Evolutionary conservation across 345 rosid species (phyloP).

Genomic region (Euclidium syriacum): DNA sequence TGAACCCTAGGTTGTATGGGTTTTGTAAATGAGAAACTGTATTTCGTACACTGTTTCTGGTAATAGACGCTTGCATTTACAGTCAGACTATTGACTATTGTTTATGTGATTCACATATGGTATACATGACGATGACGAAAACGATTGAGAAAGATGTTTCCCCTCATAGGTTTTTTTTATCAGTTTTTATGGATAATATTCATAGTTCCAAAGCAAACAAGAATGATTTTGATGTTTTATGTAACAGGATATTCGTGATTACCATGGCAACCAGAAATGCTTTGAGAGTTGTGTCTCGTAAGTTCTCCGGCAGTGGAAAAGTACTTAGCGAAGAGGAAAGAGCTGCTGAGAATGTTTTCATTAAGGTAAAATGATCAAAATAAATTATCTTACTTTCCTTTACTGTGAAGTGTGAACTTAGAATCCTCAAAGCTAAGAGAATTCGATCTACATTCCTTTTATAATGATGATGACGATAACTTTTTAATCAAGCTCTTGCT

Average conservation of each 20-base stretch:
- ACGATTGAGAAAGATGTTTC: neutral
- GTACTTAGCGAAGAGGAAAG: constrained; percentile 86
- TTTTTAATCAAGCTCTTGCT: neutral
- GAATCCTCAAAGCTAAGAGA: neutral
- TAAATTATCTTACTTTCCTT: no score
- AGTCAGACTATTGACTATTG: neutral
- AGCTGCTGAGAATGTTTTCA: constrained; percentile 90
- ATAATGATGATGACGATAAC: constrained; percentile 10
- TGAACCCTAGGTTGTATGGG: neutral
- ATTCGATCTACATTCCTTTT: neutral
- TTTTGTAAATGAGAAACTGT: neutral
- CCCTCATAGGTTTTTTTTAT: no score
- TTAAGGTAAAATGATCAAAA: constrained; percentile 55
- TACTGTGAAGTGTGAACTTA: neutral
- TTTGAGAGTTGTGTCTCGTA: constrained; percentile 46
- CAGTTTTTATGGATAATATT: no score
- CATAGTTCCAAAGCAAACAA: no score
- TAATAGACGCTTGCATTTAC: neutral
- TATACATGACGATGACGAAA: constrained; percentile 11
- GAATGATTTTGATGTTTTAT: neutral
- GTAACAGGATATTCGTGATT: constrained; percentile 18
- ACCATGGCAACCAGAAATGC: constrained; percentile 61
- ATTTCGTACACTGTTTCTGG: neutral
- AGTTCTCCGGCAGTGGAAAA: constrained; percentile 72
- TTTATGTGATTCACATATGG: neutral